Base-by-base conservation (phyloP, 345 rosid genomes). In the Eutrema japonicum region DNA sequence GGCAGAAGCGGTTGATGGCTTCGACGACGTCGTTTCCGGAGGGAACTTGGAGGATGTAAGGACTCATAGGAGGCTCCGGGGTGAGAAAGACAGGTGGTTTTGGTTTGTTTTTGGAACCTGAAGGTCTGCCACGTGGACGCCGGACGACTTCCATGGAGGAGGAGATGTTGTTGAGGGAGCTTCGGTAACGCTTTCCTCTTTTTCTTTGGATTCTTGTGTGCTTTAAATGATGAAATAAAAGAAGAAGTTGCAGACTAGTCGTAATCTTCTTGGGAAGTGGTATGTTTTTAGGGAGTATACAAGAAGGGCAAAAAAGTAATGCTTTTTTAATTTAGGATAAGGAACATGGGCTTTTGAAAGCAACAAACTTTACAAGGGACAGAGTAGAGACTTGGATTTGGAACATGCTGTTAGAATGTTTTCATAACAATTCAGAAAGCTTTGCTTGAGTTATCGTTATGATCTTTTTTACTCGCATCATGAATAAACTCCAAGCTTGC, bases 61-160 rank as follows among this genome's bases (percentile, higher is more conserved):
- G 97, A 33, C 89, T 85, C 92, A 94, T 91, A 30, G 84, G 68
- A 3, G 93, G 93, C 43, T 89, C 91, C 45, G 16, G 85, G 8
- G 97, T 82, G 4, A 89, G 73, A 27, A 85, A 45, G 14, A 91
- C 83, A 0, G 96, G 93, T 3, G 97, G 89, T 36, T 79, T 89
- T 0, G 98, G 97, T 76, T 84, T 90, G 81, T 93, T 93, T 55
- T 87, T 93, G 32, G 98, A 93, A 5, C 97, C 98, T 0, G 92
- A 93, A 0, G 98, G 96, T 7, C 98, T 79, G 57, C 98, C 98
- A 49, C 98, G 75, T 1, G 96, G 92, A 16, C 96, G 87, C 6
- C 95, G 95, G 50, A 77, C 78, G 32, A 83, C 82, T 63, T 92
- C 98, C 47, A 92, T 89, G 86, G 77, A 48, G 72, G 81, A 82